Conservation (phyloP, 148 eudicot genomes). For the Diospyros lotus region DNA sequence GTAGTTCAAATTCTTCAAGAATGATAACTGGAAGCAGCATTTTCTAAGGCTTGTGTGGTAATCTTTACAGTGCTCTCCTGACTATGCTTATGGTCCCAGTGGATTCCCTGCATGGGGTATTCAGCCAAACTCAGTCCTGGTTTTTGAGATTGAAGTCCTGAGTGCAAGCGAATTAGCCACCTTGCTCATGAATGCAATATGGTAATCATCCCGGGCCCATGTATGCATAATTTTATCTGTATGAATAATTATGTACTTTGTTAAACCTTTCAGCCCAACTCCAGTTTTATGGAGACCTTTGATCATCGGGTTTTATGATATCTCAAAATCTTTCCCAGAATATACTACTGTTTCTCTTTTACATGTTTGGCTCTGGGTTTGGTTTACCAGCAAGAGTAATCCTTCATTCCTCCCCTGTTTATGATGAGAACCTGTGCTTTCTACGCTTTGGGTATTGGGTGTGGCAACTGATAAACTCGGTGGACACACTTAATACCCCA, state of each 20-base stretch:
- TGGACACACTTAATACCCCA: no score
- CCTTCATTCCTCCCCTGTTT: background rate
- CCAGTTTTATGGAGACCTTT: background rate
- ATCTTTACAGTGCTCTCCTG: constrained; percentile 57
- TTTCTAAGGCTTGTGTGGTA: background rate
- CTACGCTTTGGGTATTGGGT: no score
- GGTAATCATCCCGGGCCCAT: background rate
- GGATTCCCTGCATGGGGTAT: constrained; percentile 93
- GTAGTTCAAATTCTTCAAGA: background rate
- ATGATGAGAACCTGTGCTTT: no score
- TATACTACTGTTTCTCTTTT: background rate
- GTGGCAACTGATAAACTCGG: no score
- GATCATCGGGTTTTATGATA: background rate
- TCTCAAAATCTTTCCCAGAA: background rate
- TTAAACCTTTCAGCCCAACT: no score
- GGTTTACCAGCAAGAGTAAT: background rate
- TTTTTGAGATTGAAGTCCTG: constrained; percentile 91
- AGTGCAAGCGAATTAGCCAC: constrained; percentile 34
- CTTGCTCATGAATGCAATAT: background rate
- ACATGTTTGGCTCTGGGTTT: background rate
- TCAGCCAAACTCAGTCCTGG: constrained; percentile 70
- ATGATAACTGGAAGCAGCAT: background rate
- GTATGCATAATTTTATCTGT: background rate
- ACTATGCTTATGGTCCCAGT: constrained; percentile 38
- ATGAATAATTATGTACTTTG: background rate